A percentile compares a stretch with the other conserved stretches of the same genome.
These are phyloP conservation scores for Ulmus americana DNA, from an alignment of 331 rosid genomes.

Conservation along the genomic window DNA sequence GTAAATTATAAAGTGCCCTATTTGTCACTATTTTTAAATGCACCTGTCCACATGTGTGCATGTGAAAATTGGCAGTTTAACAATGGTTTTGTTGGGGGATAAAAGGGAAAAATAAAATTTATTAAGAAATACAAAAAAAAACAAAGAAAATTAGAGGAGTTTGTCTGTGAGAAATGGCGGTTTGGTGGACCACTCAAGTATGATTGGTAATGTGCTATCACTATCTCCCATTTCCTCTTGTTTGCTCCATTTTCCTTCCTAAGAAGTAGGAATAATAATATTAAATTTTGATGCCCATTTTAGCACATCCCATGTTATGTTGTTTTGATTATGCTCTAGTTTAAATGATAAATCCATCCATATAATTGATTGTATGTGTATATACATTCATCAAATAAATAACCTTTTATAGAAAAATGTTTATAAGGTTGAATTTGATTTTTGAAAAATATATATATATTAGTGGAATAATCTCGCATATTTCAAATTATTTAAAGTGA, in stretches of 20 bases:
- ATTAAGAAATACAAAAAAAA: neutral
- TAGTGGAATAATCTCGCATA: no score
- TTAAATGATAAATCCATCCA: slow-evolving; percentile 10
- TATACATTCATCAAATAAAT: no score
- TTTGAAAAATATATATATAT: no score
- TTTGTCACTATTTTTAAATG: slow-evolving; percentile 16
- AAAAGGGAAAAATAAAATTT: neutral
- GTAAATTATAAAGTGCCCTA: slow-evolving; percentile 21
- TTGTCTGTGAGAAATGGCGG: slow-evolving; percentile 27
- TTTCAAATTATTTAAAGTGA: no score
- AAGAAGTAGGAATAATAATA: neutral
- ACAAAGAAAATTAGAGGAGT: slow-evolving; percentile 5
- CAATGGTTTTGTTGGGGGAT: slow-evolving; percentile 7
- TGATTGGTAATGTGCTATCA: slow-evolving; percentile 37
- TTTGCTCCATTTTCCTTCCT: slow-evolving; percentile 14
- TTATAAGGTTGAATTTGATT: no score
- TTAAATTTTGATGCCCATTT: neutral
- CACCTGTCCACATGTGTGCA: slow-evolving; percentile 49
- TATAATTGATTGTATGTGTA: neutral
- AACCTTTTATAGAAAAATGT: no score
- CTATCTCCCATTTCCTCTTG: slow-evolving; percentile 42
- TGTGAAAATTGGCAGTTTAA: slow-evolving; percentile 39
- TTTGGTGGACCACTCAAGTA: slow-evolving; percentile 41
- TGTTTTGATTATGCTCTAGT: neutral
- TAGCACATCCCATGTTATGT: neutral